Base-by-base conservation (phyloP, 208 protist species). In the Trypanosoma avium region DNA sequence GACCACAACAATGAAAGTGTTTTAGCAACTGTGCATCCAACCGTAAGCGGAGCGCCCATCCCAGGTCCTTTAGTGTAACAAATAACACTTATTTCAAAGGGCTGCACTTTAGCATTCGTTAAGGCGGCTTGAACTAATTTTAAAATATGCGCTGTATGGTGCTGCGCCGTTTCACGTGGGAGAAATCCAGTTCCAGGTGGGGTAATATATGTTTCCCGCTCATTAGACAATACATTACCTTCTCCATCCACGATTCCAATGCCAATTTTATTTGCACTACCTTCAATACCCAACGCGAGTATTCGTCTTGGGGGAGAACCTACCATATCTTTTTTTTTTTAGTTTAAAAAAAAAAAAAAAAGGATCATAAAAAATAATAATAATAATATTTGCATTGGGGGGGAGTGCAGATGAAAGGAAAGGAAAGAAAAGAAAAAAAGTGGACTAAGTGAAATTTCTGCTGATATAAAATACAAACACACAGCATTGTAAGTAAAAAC, bases 251-350 rank as follows among this genome's bases (percentile, higher is more conserved):
- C 97, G 43, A 99, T 96, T 27, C 98, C 98, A 43, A 99, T 93
- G 12, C 95, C 98, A 24, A 99, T 85, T 67, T 99, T 99, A 77
- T 99, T 99, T n/a, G 98, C 98, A 70, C 95, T 98, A 19, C 98
- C 97, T 77, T 99, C 99, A 57, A 99, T 95, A 30, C 98, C 98
- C 30, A 99, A 67, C 12, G 93, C 87, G 7, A 97, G 71, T 10
- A 50, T 73, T 4, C 75, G 68, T 36, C 45, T 55, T 47, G 57
- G 67, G 36, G 4, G 24, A 15, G 17, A 8, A 17, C 42, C 55
- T 4, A 26, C 15, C 59, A 55, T 60, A 21, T 15, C 35, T 47
- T 62, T 15, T 6, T 40, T 58, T 24, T 52, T 54, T 27, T 56
- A 5, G 15, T 36, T 19, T n/a, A n/a, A n/a, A n/a, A n/a, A n/a